Base-by-base conservation (phyloP, 169 alveolate genomes). In the Hepatocystis sp. region DNA sequence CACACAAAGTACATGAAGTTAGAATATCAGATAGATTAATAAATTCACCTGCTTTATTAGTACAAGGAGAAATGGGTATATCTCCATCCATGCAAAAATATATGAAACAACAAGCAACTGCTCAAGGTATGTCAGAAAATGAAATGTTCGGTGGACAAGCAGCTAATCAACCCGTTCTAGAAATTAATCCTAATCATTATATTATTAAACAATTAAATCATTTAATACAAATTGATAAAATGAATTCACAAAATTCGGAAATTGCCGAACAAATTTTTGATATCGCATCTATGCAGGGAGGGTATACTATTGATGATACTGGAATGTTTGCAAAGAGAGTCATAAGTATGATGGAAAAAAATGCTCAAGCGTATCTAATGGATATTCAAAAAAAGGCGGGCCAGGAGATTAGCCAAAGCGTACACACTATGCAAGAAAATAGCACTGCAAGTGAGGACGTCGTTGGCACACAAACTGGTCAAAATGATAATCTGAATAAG, bases 71-170 rank as follows among this genome's bases (percentile, higher is more conserved):
- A 90, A 92, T 96, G 61, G 99, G 99, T 3, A 94, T 97, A 58
- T 96, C 99, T 4, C 99, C 99, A 15, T 91, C 96, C 46, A 97
- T 98, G 99, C 99, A 97, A 88, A 94, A 97, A 88, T 96, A 97
- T 71, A 95, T 97, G 94, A 96, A 94, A 89, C 99, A 98, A 58
- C 98, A 97, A 90, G 99, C 99, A 5, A 96, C 97, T 39, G 95
- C 98, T 34, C 98, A 96, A 52, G 98, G 98, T 34, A 94, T 93
- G 84, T 91, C 94, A 71, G 98, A 95, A 55, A 90, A 91, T 34
- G 95, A 92, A 63, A 42, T 92, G 86, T 90, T 92, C 32, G 94
- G 94, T 30, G 96, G 96, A 27, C 93, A 96, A 52, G 90, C 97
- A 53, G 97, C 97, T 27, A 97, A 96, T 93, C 97, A 97, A 90